phyloP scores from a whole-genome alignment of 2,329 filamentous ascomycete genomes.

The Penicillium corylophilum region DNA sequence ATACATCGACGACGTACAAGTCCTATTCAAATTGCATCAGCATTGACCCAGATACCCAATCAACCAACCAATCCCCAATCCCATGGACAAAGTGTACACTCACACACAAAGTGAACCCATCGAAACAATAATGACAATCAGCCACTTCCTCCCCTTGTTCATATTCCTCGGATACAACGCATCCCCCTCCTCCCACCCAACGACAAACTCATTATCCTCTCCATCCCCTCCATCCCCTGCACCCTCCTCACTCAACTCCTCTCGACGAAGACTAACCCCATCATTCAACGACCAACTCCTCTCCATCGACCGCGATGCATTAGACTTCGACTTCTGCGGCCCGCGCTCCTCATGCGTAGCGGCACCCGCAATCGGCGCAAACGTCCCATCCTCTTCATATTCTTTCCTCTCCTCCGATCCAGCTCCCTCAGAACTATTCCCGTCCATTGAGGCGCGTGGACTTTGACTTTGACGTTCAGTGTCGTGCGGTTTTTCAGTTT shows the following conservation, averaged over 20 bases:
- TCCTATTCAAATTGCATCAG: constrained; percentile 56
- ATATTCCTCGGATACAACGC: constrained; percentile 72
- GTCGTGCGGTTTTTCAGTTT: neutral
- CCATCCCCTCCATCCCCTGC: constrained; percentile 21
- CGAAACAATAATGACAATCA: constrained; percentile 72
- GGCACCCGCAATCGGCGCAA: constrained; percentile 23
- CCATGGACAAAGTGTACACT: constrained; percentile 45
- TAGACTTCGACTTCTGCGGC: constrained; percentile 23
- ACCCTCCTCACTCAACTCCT: constrained; percentile 14
- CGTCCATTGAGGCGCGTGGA: constrained; percentile 1
- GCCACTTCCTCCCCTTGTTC: constrained; percentile 68
- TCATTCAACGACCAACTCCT: constrained; percentile 39
- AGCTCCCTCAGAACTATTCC: constrained; percentile 11
- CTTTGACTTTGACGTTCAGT: no score
- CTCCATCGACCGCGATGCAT: constrained; percentile 29
- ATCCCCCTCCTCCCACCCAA: constrained; percentile 74
- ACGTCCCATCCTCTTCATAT: constrained; percentile 7
- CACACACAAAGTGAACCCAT: constrained; percentile 78
- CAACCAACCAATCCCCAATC: neutral
- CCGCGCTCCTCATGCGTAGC: constrained; percentile 14
- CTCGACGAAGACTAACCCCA: constrained; percentile 29
- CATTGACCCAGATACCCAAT: neutral
- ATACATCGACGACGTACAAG: constrained; percentile 84
- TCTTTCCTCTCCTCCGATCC: constrained; percentile 8
- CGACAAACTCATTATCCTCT: constrained; percentile 57